These are phyloP conservation scores for Chytridium lagenaria DNA, from an alignment of 371 early-diverging fungal genomes.

Conservation along the genomic window DNA sequence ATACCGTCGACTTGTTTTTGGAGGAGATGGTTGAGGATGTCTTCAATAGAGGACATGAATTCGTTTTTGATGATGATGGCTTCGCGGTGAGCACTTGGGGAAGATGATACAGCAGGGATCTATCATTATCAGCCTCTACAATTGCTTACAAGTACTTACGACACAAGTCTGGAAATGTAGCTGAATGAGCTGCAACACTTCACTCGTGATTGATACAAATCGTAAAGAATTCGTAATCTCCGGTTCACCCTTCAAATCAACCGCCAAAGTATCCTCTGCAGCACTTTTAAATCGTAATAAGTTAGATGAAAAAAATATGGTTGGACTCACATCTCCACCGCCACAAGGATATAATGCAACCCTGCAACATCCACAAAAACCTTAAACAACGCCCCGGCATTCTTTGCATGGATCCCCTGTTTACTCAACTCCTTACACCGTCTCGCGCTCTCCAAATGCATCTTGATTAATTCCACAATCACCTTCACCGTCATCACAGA, in stretches of 20 bases:
- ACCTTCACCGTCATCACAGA: slow-evolving; percentile 66
- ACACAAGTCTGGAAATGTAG: slow-evolving; percentile 87
- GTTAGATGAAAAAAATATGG: neutral
- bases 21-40: slow-evolving; percentile 74
- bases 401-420: slow-evolving; percentile 66
- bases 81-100: slow-evolving; percentile 85
- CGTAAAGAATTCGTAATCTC: slow-evolving; percentile 70
- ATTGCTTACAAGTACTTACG: slow-evolving; percentile 57
- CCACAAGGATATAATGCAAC: slow-evolving; percentile 77
- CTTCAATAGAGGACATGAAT: slow-evolving; percentile 80
- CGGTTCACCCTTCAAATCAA: slow-evolving; percentile 71
- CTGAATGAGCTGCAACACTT: slow-evolving; percentile 83
- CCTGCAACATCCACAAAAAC: slow-evolving; percentile 78
- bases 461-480: slow-evolving; percentile 70
- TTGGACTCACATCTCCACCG: slow-evolving; percentile 75
- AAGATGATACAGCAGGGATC: slow-evolving; percentile 75
- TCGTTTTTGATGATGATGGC: slow-evolving; percentile 83
- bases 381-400: slow-evolving; percentile 69
- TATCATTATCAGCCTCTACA: slow-evolving; percentile 31
- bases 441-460: slow-evolving; percentile 85
- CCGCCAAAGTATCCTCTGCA: slow-evolving; percentile 71
- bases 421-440: slow-evolving; percentile 83
- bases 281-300: slow-evolving; percentile 52
- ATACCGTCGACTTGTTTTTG: slow-evolving; percentile 78
- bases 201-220: slow-evolving; percentile 71